Percentiles rank a stretch among this genome's conserved stretches.
Evolutionary conservation across 139 green algal genomes (phyloP).

Genomic region (Chlamydomonas sphaeroides): DNA sequence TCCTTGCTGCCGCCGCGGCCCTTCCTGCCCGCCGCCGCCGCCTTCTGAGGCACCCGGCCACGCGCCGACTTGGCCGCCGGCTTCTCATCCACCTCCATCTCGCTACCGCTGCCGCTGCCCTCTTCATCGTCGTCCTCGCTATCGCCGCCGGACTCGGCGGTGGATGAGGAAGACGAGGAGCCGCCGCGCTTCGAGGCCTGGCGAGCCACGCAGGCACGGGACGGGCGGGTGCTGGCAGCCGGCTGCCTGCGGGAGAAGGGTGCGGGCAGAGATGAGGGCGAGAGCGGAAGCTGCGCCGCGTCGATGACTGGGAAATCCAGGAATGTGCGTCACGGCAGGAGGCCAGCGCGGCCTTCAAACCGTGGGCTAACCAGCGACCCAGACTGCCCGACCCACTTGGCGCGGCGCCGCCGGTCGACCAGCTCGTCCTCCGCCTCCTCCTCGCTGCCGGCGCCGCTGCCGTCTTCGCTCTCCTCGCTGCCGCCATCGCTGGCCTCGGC

Average conservation of each 20-base stretch:
- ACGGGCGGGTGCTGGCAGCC: neutral
- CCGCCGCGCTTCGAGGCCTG: neutral
- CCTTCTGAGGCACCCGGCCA: neutral
- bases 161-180: neutral
- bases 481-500: slow-evolving; percentile 2
- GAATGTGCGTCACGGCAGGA: no score
- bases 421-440: neutral
- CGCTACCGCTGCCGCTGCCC: neutral
- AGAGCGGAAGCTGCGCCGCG: no score
- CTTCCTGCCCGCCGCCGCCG: neutral
- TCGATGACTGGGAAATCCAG: no score
- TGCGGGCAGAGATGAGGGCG: no score
- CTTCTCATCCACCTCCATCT: slow-evolving; percentile 3
- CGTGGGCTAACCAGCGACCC: no score
- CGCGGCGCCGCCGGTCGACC: no score
- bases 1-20: neutral
- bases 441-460: neutral
- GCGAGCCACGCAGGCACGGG: neutral
- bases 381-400: no score
- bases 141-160: neutral
- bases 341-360: no score
- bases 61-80: neutral
- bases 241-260: no score
- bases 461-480: neutral
- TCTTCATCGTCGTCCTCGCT: neutral